Percentiles rank a stretch among this genome's conserved stretches.
Conservation (phyloP, 2,329 filamentous ascomycete species). For the Fusarium mangiferae region DNA sequence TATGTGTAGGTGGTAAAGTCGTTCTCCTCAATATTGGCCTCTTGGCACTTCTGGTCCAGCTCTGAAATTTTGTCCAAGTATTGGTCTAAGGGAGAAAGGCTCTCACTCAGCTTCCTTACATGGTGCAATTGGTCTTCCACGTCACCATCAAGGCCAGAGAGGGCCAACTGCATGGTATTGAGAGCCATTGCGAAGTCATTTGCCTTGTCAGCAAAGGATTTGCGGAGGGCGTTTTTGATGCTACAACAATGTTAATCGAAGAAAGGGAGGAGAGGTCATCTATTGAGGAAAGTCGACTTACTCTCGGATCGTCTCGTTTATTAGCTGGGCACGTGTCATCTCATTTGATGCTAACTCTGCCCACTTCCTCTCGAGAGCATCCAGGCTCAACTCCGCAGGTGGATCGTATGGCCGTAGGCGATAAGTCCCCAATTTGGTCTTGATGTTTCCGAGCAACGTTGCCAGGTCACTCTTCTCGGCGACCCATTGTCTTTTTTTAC, state of each 20-base stretch:
- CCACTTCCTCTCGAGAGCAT: conserved; percentile 87
- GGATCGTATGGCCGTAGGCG: conserved; percentile 91
- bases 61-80: conserved; percentile 89
- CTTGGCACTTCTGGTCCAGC: conserved; percentile 87
- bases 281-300: conserved; percentile 54
- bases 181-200: conserved; percentile 97
- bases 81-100: conserved; percentile 86
- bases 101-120: conserved; percentile 85
- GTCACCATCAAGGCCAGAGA: conserved; percentile 96
- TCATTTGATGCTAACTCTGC: conserved; percentile 81
- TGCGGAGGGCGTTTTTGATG: conserved; percentile 94
- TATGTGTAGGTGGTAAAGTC: conserved; percentile 99
- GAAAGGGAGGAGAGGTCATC: background rate
- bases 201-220: conserved; percentile 95
- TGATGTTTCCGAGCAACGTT: conserved; percentile 95
- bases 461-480: conserved; percentile 97
- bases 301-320: conserved; percentile 98
- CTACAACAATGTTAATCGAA: conserved; percentile 54
- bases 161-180: conserved; percentile 92
- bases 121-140: conserved; percentile 94
- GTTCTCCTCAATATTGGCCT: conserved; percentile 99
- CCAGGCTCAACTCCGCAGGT: conserved; percentile 82
- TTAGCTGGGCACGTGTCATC: conserved; percentile 88
- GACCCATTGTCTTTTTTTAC: conserved; percentile 93
- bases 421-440: conserved; percentile 97